Percentiles rank a stretch among this genome's conserved stretches.
Evolutionary conservation across 495 filamentous ascomycete genomes (phyloP).

Genomic region (Aspergillus conjunctus): DNA sequence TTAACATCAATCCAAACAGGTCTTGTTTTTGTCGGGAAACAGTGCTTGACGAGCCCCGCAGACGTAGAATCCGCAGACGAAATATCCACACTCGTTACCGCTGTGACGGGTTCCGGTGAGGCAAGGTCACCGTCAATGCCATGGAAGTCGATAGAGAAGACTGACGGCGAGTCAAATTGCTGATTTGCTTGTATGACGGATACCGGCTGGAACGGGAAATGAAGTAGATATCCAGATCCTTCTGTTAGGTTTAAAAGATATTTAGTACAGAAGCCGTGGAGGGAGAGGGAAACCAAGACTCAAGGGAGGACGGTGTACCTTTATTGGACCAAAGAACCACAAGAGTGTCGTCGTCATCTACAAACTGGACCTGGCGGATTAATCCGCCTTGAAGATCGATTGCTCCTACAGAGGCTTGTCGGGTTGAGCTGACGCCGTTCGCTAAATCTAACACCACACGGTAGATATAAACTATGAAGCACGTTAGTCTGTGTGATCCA

Average conservation of each 20-base stretch:
- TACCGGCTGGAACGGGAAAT: slow-evolving; percentile 38
- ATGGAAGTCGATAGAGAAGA: slow-evolving; percentile 21
- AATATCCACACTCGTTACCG: slow-evolving; percentile 30
- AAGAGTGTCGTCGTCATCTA: slow-evolving; percentile 54
- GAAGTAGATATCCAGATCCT: slow-evolving; percentile 40
- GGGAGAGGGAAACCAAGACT: slow-evolving; percentile 13
- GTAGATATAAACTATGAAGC: slow-evolving; percentile 51
- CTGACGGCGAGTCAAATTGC: slow-evolving; percentile 1
- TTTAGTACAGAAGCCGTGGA: slow-evolving; percentile 12
- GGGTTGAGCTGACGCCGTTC: slow-evolving; percentile 59
- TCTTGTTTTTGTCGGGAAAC: slow-evolving; percentile 41
- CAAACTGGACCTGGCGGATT: slow-evolving; percentile 57
- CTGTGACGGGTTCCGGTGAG: slow-evolving; percentile 21
- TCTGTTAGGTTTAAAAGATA: slow-evolving; percentile 8
- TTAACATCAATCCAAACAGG: slow-evolving; percentile 56
- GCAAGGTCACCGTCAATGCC: slow-evolving; percentile 23
- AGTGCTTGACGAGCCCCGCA: slow-evolving; percentile 32
- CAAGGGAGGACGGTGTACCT: slow-evolving; percentile 35
- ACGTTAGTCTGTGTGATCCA: slow-evolving; percentile 3
- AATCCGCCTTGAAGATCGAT: slow-evolving; percentile 45
- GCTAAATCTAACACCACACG: slow-evolving; percentile 49
- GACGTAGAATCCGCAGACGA: slow-evolving; percentile 20
- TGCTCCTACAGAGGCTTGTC: slow-evolving; percentile 41
- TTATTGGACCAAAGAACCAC: slow-evolving; percentile 51
- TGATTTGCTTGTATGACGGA: slow-evolving; percentile 8